Conservation (phyloP, 2,329 filamentous ascomycete species). For the Plectosphaerella cucumerina region DNA sequence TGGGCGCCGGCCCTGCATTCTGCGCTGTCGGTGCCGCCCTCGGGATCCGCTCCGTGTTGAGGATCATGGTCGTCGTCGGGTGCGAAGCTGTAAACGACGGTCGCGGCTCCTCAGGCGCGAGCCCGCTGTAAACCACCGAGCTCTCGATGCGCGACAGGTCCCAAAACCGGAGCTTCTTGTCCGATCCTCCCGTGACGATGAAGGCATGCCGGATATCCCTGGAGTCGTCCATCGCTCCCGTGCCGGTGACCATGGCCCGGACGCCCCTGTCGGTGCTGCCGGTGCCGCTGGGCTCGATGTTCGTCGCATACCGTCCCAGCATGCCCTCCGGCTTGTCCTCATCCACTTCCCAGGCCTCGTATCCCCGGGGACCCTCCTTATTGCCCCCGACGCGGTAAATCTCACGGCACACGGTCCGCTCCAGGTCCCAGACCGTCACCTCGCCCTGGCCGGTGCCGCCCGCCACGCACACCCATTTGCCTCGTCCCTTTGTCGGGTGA, state of each 20-base stretch:
- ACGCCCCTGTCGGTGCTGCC: constrained; percentile 62
- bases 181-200: constrained; percentile 80
- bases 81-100: constrained; percentile 68
- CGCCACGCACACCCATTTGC: constrained; percentile 82
- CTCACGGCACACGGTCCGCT: constrained; percentile 83
- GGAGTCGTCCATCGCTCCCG: constrained; percentile 65
- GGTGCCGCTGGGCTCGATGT: constrained; percentile 57
- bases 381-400: constrained; percentile 71
- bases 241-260: constrained; percentile 68
- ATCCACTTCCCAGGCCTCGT: constrained; percentile 85
- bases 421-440: constrained; percentile 92
- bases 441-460: constrained; percentile 85
- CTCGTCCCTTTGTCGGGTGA: constrained; percentile 73
- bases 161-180: constrained; percentile 93
- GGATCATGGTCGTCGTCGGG: constrained; percentile 56
- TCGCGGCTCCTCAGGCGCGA: constrained; percentile 64
- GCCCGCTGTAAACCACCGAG: constrained; percentile 76
- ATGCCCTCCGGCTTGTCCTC: constrained; percentile 85
- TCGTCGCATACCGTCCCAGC: constrained; percentile 77
- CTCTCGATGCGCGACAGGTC: constrained; percentile 75
- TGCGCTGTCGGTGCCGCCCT: constrained; percentile 25
- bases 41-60: constrained; percentile 62
- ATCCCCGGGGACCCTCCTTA: constrained; percentile 59
- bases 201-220: constrained; percentile 75
- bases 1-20: constrained; percentile 10